Evolutionary conservation across 441 rosid species (phyloP), one percentile per base, ranked within the genome.

Genomic region (Populus tomentosa): DNA sequence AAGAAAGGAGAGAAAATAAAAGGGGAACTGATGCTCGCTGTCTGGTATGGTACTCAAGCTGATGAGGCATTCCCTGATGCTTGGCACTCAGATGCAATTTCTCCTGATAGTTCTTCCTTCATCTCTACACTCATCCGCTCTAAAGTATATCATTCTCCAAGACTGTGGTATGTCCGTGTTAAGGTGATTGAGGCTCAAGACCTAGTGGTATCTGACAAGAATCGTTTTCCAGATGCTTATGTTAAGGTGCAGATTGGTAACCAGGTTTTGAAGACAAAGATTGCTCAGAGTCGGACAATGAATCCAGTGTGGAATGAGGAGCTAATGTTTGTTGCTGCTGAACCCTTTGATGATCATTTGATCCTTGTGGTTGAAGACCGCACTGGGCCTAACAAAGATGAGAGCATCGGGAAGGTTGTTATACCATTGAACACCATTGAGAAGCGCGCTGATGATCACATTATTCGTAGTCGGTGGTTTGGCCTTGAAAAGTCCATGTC

Each of bases 31-130:
- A 96, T 96, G 99, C 84, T 92, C 35, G 91, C 97, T 24, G 94
- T 95, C 77, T 95, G 99, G 99, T 87, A 85, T 73, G 96, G 99
- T 68, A 94, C 99, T 7, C 99, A 96, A 80, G 98, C 98, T 16
- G 98, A 96, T 35, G 99, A 94, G 84, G 93, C 98, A 53, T 96
- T 90, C 77, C 86, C 98, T 61, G 94, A 94, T 75, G 98, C 98
- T 73, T 89, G 89, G 83, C 94, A 91, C 73, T 92, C 98, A 1
- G 98, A 96, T 86, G 86, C 96, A 70, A 75, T 89, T 79, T 74
- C 83, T 73, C 87, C 94, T 24, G 92, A 91, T 68, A 71, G 86
- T 70, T 75, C 90, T 74, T 75, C 91, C 6, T 16, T 69, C 59
- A 64, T 79, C 65, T 85, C 89, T 7, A 30, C 89, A 5, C 91